Conservation (phyloP, 441 rosid species). For the Euphorbia celastroides region DNA sequence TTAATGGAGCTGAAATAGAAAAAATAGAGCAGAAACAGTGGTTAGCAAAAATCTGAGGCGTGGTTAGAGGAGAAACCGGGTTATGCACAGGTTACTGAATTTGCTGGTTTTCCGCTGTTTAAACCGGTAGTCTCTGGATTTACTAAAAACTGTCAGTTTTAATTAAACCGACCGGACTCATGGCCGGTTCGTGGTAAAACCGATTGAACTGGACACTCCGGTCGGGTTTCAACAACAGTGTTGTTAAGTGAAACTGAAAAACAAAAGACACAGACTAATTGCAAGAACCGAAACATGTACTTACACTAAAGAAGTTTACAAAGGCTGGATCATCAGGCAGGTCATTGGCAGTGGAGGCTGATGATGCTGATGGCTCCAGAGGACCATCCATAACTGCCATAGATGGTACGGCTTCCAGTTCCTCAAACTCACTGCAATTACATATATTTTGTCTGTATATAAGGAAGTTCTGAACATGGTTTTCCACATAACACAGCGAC, state of each 20-base stretch:
- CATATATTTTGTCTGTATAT: not conserved
- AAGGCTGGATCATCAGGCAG: conserved; percentile 73
- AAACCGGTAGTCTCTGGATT: too few species aligned
- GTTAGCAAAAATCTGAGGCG: too few species aligned
- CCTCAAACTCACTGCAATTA: conserved; percentile 78
- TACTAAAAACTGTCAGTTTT: too few species aligned
- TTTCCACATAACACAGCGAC: not conserved
- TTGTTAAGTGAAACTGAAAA: not conserved
- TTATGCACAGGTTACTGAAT: too few species aligned
- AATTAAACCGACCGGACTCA: too few species aligned
- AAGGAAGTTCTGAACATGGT: not conserved
- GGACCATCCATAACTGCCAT: conserved; percentile 89
- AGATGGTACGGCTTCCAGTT: conserved; percentile 77
- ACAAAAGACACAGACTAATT: not conserved
- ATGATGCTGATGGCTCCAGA: conserved; percentile 64
- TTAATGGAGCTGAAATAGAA: too few species aligned
- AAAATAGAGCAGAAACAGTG: too few species aligned
- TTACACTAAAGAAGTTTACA: conserved; percentile 79
- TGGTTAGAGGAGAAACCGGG: too few species aligned
- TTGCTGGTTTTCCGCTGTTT: too few species aligned
- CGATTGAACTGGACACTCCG: not conserved
- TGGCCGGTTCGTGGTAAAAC: too few species aligned
- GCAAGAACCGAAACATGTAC: conserved; percentile 18
- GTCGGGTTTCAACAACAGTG: not conserved
- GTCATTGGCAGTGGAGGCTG: conserved; percentile 33